These are phyloP conservation scores for Colletotrichum filicis DNA, from an alignment of 2,329 filamentous ascomycete species.

Conservation along the genomic window DNA sequence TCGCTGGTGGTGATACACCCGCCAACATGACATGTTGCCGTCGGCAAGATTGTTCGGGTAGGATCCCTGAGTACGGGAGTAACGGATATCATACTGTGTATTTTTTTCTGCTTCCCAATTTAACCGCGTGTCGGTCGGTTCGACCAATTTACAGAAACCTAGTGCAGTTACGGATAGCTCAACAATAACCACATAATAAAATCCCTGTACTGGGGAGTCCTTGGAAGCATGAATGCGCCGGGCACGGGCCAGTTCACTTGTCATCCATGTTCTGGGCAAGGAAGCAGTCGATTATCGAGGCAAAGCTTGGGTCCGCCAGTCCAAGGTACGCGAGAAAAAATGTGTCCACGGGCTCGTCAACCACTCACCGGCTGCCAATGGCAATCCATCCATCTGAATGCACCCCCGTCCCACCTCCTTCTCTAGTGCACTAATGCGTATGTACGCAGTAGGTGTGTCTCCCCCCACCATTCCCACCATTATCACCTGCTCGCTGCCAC, in stretches of 20 bases:
- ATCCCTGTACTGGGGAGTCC: background rate
- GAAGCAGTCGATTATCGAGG: background rate
- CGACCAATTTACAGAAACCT: background rate
- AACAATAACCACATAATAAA: background rate
- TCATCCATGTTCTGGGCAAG: background rate
- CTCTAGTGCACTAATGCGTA: background rate
- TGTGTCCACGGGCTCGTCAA: slow-evolving; percentile 4
- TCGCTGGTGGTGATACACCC: background rate
- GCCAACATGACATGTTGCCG: background rate
- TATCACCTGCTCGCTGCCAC: background rate
- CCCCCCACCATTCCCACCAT: slow-evolving; percentile 30
- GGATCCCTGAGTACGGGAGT: background rate
- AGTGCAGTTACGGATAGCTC: background rate
- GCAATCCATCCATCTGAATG: slow-evolving; percentile 10
- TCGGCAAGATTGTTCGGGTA: background rate
- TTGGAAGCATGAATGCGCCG: background rate
- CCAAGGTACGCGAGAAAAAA: slow-evolving; percentile 5
- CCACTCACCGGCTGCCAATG: slow-evolving; percentile 25
- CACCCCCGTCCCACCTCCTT: slow-evolving; percentile 11
- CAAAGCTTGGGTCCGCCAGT: slow-evolving; percentile 15
- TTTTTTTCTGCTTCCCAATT: background rate
- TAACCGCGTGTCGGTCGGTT: slow-evolving; percentile 13
- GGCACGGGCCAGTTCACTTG: slow-evolving; percentile 17
- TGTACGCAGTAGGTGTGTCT: background rate
- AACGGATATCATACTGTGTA: background rate